Conservation (phyloP, 2,329 filamentous ascomycete species). For the Westerdykella aurantiaca region DNA sequence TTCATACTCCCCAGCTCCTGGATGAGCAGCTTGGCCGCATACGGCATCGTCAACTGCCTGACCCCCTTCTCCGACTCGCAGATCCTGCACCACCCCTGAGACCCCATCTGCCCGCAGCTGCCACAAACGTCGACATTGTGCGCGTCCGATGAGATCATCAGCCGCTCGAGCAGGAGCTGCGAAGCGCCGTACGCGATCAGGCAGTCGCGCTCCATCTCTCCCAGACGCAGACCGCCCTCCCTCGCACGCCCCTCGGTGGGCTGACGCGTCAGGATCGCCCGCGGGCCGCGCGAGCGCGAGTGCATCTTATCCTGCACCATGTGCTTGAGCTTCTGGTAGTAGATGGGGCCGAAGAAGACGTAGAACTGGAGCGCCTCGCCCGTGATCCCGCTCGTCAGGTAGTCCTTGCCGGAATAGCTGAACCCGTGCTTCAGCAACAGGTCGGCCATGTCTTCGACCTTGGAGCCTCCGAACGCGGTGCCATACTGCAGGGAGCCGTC, state of each 20-base stretch:
- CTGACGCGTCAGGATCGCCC: conserved; percentile 87
- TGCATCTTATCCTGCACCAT: conserved; percentile 99
- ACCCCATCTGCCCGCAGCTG: conserved; percentile 89
- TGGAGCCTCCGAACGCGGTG: conserved; percentile 77
- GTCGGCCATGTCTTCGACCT: conserved; percentile 81
- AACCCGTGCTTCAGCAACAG: conserved; percentile 84
- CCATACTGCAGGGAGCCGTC: conserved; percentile 84
- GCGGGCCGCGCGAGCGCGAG: conserved; percentile 80
- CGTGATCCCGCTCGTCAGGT: conserved; percentile 89
- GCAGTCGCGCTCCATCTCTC: conserved; percentile 99
- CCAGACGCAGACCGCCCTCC: conserved; percentile 84
- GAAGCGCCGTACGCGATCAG: conserved; percentile 93
- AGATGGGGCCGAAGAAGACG: conserved; percentile 97
- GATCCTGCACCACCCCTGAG: conserved; percentile 88
- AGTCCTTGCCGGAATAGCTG: conserved; percentile 95
- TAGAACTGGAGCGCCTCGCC: conserved; percentile 91
- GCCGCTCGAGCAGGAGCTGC: conserved; percentile 81
- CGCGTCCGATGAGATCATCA: conserved; percentile 92
- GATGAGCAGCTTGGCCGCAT: conserved; percentile 91
- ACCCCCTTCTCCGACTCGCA: conserved; percentile 82
- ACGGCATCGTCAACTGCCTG: conserved; percentile 91
- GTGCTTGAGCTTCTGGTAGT: conserved; percentile 99
- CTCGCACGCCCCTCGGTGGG: conserved; percentile 92
- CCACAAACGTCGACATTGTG: conserved; percentile 92
- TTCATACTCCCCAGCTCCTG: conserved; percentile 99